Evolutionary conservation across 768 basidiomycete species (phyloP), one percentile per base, ranked within the genome.

Genomic region (Ephemerocybe angulata): DNA sequence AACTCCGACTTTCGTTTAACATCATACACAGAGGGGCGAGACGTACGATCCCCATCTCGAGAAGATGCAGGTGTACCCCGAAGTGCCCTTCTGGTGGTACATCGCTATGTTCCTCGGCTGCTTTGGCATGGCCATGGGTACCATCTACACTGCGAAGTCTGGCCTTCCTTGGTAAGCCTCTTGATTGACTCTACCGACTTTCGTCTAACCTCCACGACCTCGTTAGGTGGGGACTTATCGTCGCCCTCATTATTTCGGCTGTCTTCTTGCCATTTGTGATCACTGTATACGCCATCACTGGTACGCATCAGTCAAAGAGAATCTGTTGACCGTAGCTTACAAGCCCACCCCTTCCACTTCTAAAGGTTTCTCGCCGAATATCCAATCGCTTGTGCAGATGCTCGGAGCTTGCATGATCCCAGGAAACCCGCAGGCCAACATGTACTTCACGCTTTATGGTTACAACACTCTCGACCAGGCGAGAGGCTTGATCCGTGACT

Each of bases 51-150:
- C 80, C 28, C 84, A 85, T 64, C 76, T 79, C 31, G 68, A 67
- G n/a, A 77, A 82, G 63, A 84, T 85, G 83, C 73, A 76, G 66
- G 65, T 65, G 12, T 71, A 71, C 53, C 58, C 57, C 1, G 74
- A 77, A 52, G 76, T 79, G 2, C 78, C 78, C 4, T 70, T 75
- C 65, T 79, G 76, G 75, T 82, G 80, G 80, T 82, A 79, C 63
- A 63, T 75, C 41, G 61, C 69, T 4, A 68, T 76, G 22, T 77
- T 81, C 38, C 53, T 72, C 22, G 68, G 55, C 29, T 76, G 76
- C 15, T 76, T 82, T 55, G 69, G 72, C 1, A 79, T 82, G 66
- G 82, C 80, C 0, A 74, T 84, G 70, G 75, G 76, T 4, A 77
- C 79, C 5, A 70, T 78, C 56, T 85, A 85, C 64, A 76, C 77